Evolutionary conservation across 148 eudicot genomes (phyloP).

Genomic region (Diospyros lotus): DNA sequence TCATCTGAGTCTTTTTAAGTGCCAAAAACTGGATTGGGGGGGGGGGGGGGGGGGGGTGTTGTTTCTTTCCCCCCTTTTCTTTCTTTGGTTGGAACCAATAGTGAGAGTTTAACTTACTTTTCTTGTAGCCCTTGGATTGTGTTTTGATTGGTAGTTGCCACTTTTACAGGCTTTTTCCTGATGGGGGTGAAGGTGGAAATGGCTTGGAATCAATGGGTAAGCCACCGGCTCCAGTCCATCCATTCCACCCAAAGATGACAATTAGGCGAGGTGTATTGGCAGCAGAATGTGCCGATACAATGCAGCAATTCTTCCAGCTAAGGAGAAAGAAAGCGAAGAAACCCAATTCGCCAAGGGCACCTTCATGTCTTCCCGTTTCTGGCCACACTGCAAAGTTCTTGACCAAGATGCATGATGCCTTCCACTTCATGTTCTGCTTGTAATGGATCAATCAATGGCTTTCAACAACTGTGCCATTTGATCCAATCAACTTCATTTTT

Average conservation of each 20-base stretch:
- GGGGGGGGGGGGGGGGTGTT: too few relatives aligned
- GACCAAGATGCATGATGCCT: conserved; percentile 58
- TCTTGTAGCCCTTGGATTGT: background rate
- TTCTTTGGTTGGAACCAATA: too few relatives aligned
- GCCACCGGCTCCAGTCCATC: conserved; percentile 80
- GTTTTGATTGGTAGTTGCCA: conserved; percentile 5
- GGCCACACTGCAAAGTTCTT: conserved; percentile 49
- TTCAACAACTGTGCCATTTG: too few relatives aligned
- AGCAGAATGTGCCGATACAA: conserved; percentile 72
- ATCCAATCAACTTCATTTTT: too few relatives aligned
- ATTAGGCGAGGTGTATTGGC: conserved; percentile 67
- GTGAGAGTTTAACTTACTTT: too few relatives aligned
- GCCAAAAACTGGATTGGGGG: too few relatives aligned
- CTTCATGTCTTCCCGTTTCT: conserved; percentile 51
- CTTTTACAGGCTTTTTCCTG: conserved; percentile 66
- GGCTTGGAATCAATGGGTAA: conserved; percentile 40
- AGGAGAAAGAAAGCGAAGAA: conserved; percentile 47
- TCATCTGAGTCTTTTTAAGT: too few relatives aligned
- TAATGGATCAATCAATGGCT: conserved; percentile 6
- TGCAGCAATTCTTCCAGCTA: conserved; percentile 86
- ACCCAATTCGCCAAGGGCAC: conserved; percentile 33
- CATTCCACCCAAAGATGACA: conserved; percentile 80
- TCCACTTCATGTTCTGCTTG: conserved; percentile 51
- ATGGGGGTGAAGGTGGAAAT: conserved; percentile 41
- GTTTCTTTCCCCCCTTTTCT: too few relatives aligned